phyloP scores from a whole-genome alignment of 495 filamentous ascomycete species.

The Tuber brumale region DNA sequence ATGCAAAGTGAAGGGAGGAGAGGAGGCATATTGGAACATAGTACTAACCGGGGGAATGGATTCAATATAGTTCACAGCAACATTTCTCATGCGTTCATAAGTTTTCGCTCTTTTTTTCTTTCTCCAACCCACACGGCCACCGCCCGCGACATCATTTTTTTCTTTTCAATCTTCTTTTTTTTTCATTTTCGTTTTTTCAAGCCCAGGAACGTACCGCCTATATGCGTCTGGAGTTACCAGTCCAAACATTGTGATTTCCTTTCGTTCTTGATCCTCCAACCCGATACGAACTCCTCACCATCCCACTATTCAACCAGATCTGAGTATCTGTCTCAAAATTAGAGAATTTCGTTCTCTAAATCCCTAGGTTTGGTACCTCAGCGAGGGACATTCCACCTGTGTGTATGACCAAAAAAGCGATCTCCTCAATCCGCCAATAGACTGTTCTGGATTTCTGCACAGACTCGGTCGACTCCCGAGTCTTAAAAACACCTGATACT shows the following conservation, averaged over 20 bases:
- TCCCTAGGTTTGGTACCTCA: conserved; percentile 42
- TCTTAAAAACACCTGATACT: conserved; percentile 19
- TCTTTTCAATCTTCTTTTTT: conserved; percentile 34
- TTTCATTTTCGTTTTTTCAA: not conserved
- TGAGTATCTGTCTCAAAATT: conserved; percentile 27
- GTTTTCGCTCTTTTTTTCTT: conserved; percentile 37
- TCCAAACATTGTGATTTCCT: conserved; percentile 39
- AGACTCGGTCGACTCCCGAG: conserved; percentile 40
- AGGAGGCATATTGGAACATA: not conserved
- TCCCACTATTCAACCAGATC: conserved; percentile 20
- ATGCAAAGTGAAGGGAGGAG: not conserved
- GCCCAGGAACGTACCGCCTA: conserved; percentile 37
- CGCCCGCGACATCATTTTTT: conserved; percentile 29
- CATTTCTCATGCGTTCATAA: conserved; percentile 40
- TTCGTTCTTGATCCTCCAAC: conserved; percentile 24
- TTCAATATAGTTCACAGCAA: conserved; percentile 33
- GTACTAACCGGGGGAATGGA: not conserved
- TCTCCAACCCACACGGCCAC: conserved; percentile 35
- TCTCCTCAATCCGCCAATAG: conserved; percentile 31
- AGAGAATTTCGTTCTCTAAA: conserved; percentile 31
- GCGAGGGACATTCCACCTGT: conserved; percentile 39
- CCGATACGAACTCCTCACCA: conserved; percentile 22
- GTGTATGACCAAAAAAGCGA: conserved; percentile 38
- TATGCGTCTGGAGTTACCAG: conserved; percentile 38
- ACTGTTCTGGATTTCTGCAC: conserved; percentile 38